phyloP scores from a whole-genome alignment of 1,284 basidiomycete species.

The Puccinia hordei region DNA sequence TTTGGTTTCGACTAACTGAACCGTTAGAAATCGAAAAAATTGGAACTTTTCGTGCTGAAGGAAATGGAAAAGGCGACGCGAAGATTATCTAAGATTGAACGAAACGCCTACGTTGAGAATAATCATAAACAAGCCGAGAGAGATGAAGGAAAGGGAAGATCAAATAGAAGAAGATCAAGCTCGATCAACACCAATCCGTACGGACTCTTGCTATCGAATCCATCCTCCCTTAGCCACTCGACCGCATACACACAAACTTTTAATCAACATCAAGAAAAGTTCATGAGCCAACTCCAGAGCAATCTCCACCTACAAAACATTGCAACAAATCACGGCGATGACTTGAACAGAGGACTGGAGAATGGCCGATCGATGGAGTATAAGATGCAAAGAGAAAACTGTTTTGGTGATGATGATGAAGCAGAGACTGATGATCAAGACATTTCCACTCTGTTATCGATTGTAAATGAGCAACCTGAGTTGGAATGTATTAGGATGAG shows the following conservation, averaged over 20 bases:
- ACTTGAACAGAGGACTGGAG: too few relatives aligned
- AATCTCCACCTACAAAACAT: too few relatives aligned
- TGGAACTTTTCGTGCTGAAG: slow-evolving; percentile 37
- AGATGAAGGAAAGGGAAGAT: not conserved
- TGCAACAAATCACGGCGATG: too few relatives aligned
- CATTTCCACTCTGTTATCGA: slow-evolving; percentile 16
- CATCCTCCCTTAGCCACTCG: slow-evolving; percentile 10
- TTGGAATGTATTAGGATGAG: slow-evolving; percentile 34
- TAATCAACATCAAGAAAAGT: not conserved
- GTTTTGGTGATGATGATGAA: not conserved
- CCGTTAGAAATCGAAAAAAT: slow-evolving; percentile 32
- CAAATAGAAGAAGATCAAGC: not conserved
- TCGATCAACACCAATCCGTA: slow-evolving; percentile 21
- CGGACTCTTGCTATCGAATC: not conserved
- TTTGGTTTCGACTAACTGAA: not conserved
- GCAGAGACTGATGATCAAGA: slow-evolving; percentile 4
- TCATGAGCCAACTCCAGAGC: not conserved
- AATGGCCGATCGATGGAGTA: too few relatives aligned
- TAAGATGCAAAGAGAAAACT: too few relatives aligned
- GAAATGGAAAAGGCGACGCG: slow-evolving; percentile 24
- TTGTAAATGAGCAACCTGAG: slow-evolving; percentile 23
- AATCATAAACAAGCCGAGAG: not conserved
- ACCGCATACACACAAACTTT: not conserved
- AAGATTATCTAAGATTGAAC: slow-evolving; percentile 17
- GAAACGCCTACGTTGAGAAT: not conserved